These are phyloP conservation scores for Blastobotrys parvus DNA, from an alignment of 805 yeast genomes.

Conservation along the genomic window DNA sequence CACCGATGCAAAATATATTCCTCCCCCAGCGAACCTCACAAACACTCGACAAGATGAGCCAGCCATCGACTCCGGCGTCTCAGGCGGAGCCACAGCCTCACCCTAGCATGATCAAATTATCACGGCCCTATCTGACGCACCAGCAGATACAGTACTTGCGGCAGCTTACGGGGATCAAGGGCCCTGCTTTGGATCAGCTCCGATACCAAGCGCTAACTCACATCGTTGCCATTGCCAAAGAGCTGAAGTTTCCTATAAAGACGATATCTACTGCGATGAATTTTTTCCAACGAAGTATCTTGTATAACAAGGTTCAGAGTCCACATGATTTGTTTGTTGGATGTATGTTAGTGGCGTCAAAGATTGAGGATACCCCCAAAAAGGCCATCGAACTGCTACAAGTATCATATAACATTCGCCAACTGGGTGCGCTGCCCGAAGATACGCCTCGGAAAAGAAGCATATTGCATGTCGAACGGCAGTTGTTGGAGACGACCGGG, in stretches of 20 bases:
- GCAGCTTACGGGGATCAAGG: slow-evolving; percentile 40
- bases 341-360: slow-evolving; percentile 60
- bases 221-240: slow-evolving; percentile 14
- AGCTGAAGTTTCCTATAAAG: slow-evolving; percentile 42
- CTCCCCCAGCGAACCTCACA: neutral
- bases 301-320: slow-evolving; percentile 39
- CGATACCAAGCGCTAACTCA: slow-evolving; percentile 31
- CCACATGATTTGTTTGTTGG: slow-evolving; percentile 51
- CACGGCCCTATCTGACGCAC: slow-evolving; percentile 54
- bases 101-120: slow-evolving; percentile 20
- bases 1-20: neutral
- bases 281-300: slow-evolving; percentile 61
- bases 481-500: slow-evolving; percentile 63
- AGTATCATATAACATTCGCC: slow-evolving; percentile 16
- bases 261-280: slow-evolving; percentile 64
- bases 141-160: slow-evolving; percentile 47
- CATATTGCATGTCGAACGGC: slow-evolving; percentile 56
- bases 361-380: slow-evolving; percentile 79
- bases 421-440: slow-evolving; percentile 35
- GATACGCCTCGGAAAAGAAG: slow-evolving; percentile 37
- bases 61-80: neutral
- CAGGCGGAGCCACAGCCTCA: slow-evolving; percentile 3
- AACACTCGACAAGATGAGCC: neutral
- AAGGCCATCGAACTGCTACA: slow-evolving; percentile 54
- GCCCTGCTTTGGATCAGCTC: slow-evolving; percentile 41